phyloP scores from a whole-genome alignment of 2,329 filamentous ascomycete species.

The Curvularia sp. region DNA sequence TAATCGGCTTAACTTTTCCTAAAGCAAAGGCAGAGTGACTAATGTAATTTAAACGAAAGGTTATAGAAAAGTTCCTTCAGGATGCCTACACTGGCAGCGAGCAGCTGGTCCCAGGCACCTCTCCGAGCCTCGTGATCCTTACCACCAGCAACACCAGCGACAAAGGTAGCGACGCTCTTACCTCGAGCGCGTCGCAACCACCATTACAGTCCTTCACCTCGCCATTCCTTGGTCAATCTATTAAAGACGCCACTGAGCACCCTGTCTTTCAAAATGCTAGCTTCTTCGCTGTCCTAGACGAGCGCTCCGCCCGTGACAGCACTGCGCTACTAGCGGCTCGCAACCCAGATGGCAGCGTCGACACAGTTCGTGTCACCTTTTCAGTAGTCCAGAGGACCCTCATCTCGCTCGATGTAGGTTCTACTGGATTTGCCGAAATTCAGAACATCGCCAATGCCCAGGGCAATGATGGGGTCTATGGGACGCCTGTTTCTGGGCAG shows the following conservation, averaged over 20 bases:
- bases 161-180: not conserved
- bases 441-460: not conserved
- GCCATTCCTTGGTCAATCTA: not conserved
- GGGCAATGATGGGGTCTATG: not conserved
- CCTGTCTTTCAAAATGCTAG: not conserved
- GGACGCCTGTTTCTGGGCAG: not conserved
- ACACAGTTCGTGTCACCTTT: not conserved
- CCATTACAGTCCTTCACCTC: not conserved
- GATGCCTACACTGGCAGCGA: not conserved
- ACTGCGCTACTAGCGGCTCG: not conserved
- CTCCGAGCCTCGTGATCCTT: not conserved
- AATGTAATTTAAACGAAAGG: not conserved
- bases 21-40: not conserved
- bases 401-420: not conserved
- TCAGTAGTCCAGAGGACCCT: not conserved
- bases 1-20: not conserved
- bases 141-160: not conserved
- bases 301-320: not conserved
- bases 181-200: not conserved
- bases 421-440: not conserved
- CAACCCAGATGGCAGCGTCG: not conserved
- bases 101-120: not conserved
- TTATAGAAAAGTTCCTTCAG: not conserved
- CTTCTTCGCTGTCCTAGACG: not conserved
- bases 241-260: not conserved